Base-by-base conservation (phyloP, 495 filamentous ascomycete genomes). In the Lasiosphaeriaceae sp. region DNA sequence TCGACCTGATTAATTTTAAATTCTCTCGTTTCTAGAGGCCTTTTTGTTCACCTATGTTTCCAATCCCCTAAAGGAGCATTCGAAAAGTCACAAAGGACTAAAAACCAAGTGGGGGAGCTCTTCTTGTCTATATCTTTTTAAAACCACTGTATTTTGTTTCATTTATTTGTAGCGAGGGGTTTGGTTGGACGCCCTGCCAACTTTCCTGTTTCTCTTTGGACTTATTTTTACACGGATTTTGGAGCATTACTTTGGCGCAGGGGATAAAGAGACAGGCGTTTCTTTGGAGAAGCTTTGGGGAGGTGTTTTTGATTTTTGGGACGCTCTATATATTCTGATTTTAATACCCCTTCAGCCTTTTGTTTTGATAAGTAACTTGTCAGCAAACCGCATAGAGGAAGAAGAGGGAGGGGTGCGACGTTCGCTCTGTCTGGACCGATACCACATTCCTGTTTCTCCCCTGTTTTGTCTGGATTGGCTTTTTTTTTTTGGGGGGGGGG, bases 161-260 rank as follows among this genome's bases (percentile, higher is more conserved):
- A 41, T 47, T 47, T 14, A 12, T 22, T 47, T 44, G n/a, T 45
- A 47, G 45, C 7, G 45, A 11, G 45, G 45, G 21, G 29, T 52
- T 47, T 22, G 39, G 39, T 2, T 16, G 22, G 26, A 35, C n/a
- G 34, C 16, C 31, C 24, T 35, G 12, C 37, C n/a, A n/a, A n/a
- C 39, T 43, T 43, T n/a, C 2, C 39, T 17, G 5, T 43, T 43
- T 17, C 39, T 43, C 16, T n/a, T 3, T 43, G 39, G 39, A 43
- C 39, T 11, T 12, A 43, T 16, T 43, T 43, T 43, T 12, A 2
- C 4, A 43, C 39, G 5, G 7, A 43, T 12, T 41, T 29, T 12
- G 47, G 21, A 54, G 51, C 57, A 54, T 59, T 39, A 16, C 49
- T n/a, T 31, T 5, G 57, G 51, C 51, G 51, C 51, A 37, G 20